Percentiles rank a stretch among this genome's conserved stretches.
Evolutionary conservation across 371 early-diverging fungal species (phyloP).

Genomic region (Syncephalastrum racemosum): DNA sequence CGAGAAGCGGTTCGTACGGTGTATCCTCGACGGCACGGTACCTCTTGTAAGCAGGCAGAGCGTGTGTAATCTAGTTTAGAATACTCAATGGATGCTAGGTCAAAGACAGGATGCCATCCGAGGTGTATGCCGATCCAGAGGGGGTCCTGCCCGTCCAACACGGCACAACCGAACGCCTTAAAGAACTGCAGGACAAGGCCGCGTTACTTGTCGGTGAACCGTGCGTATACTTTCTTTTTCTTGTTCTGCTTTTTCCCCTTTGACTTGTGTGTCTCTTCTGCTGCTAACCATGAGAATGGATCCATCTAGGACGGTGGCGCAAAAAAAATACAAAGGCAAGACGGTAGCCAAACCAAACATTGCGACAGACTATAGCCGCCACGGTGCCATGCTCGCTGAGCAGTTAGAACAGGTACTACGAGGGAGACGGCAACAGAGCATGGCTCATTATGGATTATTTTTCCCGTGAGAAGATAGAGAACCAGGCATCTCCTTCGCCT

Average conservation of each 20-base stretch:
- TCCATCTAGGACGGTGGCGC: slow-evolving; percentile 22
- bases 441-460: too few species aligned
- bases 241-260: too few species aligned
- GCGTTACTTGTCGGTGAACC: not conserved
- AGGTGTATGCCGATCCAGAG: too few species aligned
- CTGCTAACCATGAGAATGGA: slow-evolving; percentile 8
- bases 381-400: slow-evolving; percentile 2
- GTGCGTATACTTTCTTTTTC: not conserved
- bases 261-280: too few species aligned
- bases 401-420: slow-evolving; percentile 2
- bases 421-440: too few species aligned
- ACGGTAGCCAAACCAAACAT: not conserved
- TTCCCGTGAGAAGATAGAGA: too few species aligned
- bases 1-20: slow-evolving; percentile 37
- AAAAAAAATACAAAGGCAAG: not conserved
- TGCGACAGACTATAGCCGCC: slow-evolving; percentile 5
- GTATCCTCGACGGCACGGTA: slow-evolving; percentile 35
- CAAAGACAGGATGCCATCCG: too few species aligned
- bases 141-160: too few species aligned
- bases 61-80: not conserved
- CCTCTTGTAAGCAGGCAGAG: slow-evolving; percentile 18
- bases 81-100: too few species aligned
- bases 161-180: too few species aligned
- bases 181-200: too few species aligned
- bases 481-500: too few species aligned